Percentiles rank a stretch among this genome's conserved stretches.
Evolutionary conservation across 257 asterid species (phyloP).

Genomic region (Forsythia suspensa): DNA sequence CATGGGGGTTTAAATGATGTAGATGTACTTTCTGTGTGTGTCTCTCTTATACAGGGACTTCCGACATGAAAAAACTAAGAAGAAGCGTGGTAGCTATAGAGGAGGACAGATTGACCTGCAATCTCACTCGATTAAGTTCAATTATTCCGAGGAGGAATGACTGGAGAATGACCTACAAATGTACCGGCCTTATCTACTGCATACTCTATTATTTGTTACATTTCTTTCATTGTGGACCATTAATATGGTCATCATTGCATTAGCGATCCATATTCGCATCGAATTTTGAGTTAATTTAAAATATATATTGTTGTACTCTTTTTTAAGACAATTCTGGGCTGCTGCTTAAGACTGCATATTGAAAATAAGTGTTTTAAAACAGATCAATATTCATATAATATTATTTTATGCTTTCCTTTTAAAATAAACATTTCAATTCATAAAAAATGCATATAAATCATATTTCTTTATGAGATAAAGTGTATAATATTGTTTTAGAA

Average conservation of each 20-base stretch:
- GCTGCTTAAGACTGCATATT: background rate
- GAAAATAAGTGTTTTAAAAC: no score
- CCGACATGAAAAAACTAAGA: slow-evolving; percentile 88
- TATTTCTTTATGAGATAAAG: no score
- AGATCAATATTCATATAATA: no score
- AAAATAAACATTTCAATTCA: no score
- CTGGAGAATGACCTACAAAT: background rate
- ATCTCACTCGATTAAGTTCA: slow-evolving; percentile 86
- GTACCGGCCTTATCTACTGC: background rate
- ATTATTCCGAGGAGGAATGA: slow-evolving; percentile 59
- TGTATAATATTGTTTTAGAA: no score
- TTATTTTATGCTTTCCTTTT: no score
- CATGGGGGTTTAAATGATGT: background rate
- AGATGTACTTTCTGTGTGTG: background rate
- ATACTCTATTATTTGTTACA: background rate
- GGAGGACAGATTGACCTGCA: slow-evolving; percentile 86
- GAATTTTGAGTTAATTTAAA: background rate
- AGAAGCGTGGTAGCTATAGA: slow-evolving; percentile 96
- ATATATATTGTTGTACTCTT: background rate
- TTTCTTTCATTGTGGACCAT: background rate
- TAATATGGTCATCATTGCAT: background rate
- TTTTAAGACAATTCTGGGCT: background rate
- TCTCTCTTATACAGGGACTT: slow-evolving; percentile 40
- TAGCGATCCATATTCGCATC: background rate
- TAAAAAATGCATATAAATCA: no score